phyloP scores from a whole-genome alignment of 2,329 filamentous ascomycete genomes.

The Dryadomyces quercus-mongolicae region DNA sequence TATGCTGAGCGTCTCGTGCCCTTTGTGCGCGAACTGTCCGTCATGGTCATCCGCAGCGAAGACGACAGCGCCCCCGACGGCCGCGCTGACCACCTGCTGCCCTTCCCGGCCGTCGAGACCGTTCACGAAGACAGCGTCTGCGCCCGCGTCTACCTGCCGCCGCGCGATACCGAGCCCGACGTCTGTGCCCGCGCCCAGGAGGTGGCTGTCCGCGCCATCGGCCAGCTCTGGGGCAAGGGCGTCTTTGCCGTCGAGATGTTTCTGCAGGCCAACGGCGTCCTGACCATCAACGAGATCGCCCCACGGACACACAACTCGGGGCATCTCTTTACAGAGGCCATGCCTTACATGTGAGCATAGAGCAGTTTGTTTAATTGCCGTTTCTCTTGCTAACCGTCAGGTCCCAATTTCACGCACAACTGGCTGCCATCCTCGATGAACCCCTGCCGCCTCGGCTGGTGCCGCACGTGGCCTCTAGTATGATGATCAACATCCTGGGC shows the following conservation, averaged over 20 bases:
- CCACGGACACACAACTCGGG: constrained; percentile 80
- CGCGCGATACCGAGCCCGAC: constrained; percentile 51
- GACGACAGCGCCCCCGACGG: constrained; percentile 35
- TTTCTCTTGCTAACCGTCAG: neutral
- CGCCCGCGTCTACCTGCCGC: constrained; percentile 70
- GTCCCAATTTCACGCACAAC: constrained; percentile 81
- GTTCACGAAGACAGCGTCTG: constrained; percentile 93
- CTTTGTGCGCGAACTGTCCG: constrained; percentile 78
- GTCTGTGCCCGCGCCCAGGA: constrained; percentile 57
- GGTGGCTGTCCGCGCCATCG: constrained; percentile 68
- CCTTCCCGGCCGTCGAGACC: constrained; percentile 88
- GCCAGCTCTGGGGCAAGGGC: constrained; percentile 73
- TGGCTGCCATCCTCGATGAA: constrained; percentile 68
- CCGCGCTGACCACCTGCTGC: constrained; percentile 37
- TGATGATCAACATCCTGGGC: constrained; percentile 74
- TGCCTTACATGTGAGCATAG: constrained; percentile 46
- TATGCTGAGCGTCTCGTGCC: constrained; percentile 87
- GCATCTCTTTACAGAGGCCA: constrained; percentile 90
- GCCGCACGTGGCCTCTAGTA: constrained; percentile 48
- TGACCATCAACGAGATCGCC: constrained; percentile 80
- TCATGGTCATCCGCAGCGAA: constrained; percentile 89
- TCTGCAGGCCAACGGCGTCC: constrained; percentile 54
- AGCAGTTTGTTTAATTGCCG: neutral
- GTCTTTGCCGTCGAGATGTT: constrained; percentile 98
- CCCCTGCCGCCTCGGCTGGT: constrained; percentile 41